Evolutionary conservation across 345 rosid genomes (phyloP).

Genomic region (Citrus trifoliata): DNA sequence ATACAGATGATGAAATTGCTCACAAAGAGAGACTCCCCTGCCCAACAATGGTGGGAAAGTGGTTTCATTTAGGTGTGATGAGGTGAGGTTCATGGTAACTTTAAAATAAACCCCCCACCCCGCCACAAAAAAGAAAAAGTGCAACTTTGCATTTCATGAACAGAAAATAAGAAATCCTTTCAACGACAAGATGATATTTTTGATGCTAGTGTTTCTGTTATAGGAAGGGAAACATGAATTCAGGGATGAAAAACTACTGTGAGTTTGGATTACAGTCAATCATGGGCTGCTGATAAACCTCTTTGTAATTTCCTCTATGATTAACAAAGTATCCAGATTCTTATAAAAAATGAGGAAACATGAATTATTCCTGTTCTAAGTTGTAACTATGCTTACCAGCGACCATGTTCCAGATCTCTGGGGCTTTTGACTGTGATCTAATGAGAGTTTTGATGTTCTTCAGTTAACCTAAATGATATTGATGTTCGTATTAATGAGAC

Average conservation of each 20-base stretch:
- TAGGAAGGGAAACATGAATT: neutral
- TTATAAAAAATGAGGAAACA: no score
- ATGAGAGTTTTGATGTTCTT: no score
- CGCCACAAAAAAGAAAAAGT: no score
- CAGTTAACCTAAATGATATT: neutral
- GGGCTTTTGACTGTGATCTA: no score
- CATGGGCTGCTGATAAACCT: neutral
- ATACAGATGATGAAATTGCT: no score
- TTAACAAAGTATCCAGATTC: no score
- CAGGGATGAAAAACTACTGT: neutral
- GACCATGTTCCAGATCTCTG: no score
- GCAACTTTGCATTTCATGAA: neutral
- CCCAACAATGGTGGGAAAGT: neutral
- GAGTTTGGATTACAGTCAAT: neutral
- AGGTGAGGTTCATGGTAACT: neutral
- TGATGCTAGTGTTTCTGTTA: neutral
- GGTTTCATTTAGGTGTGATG: neutral
- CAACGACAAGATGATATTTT: neutral
- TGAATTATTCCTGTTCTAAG: neutral
- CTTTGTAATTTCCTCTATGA: neutral
- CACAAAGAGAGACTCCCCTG: no score
- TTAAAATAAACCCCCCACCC: neutral
- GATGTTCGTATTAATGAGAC: neutral
- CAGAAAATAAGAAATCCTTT: neutral
- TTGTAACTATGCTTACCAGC: neutral